phyloP scores from a whole-genome alignment of 2,329 filamentous ascomycete species.

The Cercospora sp. region DNA sequence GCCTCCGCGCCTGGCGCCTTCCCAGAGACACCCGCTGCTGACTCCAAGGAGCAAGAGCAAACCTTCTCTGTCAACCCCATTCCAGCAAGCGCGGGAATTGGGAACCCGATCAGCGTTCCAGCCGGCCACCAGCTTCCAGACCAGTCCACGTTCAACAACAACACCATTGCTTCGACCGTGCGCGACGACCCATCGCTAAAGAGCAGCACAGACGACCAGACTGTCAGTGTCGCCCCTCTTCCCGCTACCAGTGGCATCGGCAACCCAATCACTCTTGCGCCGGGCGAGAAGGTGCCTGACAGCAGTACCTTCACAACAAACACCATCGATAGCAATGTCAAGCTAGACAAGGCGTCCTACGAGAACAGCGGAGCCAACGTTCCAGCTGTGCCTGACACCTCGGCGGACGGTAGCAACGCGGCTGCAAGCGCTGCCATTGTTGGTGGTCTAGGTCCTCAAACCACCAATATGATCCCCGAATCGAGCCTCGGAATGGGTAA shows the following conservation, averaged over 20 bases:
- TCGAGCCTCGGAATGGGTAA: conserved; percentile 72
- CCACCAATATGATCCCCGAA: conserved; percentile 73
- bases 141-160: conserved; percentile 61
- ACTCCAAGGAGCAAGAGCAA: conserved; percentile 22
- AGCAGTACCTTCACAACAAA: conserved; percentile 63
- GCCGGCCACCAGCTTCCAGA: conserved; percentile 83
- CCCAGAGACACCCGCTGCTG: conserved; percentile 66
- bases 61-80: conserved; percentile 61
- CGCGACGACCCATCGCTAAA: conserved; percentile 66
- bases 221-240: conserved; percentile 58
- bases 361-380: conserved; percentile 68
- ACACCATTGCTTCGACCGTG: conserved; percentile 67
- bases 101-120: conserved; percentile 77
- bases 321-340: conserved; percentile 66
- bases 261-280: conserved; percentile 77
- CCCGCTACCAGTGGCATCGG: conserved; percentile 61
- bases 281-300: conserved; percentile 79
- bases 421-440: conserved; percentile 42
- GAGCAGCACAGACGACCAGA: conserved; percentile 25
- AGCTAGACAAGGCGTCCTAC: conserved; percentile 80
- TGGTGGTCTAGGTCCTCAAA: conserved; percentile 52
- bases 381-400: conserved; percentile 48
- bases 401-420: conserved; percentile 22
- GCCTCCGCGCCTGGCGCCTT: conserved; percentile 63
- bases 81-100: conserved; percentile 57